These are phyloP conservation scores for Ormosia semicastrata DNA, from an alignment of 306 rosid genomes.

Conservation along the genomic window DNA sequence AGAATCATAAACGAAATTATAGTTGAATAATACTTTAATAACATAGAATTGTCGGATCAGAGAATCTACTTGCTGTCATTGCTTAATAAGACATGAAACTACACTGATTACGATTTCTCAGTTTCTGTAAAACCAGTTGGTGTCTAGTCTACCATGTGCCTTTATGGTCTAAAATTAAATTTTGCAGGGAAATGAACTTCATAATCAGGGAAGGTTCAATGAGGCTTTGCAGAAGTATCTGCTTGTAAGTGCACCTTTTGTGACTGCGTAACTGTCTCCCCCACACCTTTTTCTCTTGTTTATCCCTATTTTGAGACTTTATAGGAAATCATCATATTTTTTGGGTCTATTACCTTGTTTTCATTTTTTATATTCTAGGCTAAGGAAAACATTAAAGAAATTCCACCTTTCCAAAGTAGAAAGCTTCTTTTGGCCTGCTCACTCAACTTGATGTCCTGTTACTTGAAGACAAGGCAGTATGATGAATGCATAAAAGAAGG, in stretches of 20 bases:
- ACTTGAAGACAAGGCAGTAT: constrained; percentile 81
- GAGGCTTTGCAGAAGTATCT: constrained; percentile 79
- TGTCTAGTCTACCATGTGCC: constrained; percentile 6
- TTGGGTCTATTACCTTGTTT: constrained; percentile 7
- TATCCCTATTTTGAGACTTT: background rate
- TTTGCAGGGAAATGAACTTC: constrained; percentile 88
- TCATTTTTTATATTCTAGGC: constrained; percentile 56
- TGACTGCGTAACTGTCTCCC: constrained; percentile 8
- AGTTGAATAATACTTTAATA: background rate
- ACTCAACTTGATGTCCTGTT: constrained; percentile 95
- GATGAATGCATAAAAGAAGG: constrained; percentile 86
- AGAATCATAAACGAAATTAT: background rate
- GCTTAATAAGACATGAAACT: background rate
- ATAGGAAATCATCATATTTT: background rate
- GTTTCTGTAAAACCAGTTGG: constrained; percentile 16
- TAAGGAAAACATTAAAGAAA: constrained; percentile 68
- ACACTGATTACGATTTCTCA: background rate
- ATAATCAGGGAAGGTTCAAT: constrained; percentile 66
- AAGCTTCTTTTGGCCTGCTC: constrained; percentile 82
- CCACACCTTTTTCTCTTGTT: background rate
- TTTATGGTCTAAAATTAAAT: constrained; percentile 33
- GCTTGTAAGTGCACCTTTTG: constrained; percentile 54
- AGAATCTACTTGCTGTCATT: background rate
- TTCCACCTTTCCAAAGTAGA: constrained; percentile 72
- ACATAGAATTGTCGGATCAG: background rate